Evolutionary conservation across 2,329 filamentous ascomycete genomes (phyloP).

Genomic region (Fusarium dlaminii): DNA sequence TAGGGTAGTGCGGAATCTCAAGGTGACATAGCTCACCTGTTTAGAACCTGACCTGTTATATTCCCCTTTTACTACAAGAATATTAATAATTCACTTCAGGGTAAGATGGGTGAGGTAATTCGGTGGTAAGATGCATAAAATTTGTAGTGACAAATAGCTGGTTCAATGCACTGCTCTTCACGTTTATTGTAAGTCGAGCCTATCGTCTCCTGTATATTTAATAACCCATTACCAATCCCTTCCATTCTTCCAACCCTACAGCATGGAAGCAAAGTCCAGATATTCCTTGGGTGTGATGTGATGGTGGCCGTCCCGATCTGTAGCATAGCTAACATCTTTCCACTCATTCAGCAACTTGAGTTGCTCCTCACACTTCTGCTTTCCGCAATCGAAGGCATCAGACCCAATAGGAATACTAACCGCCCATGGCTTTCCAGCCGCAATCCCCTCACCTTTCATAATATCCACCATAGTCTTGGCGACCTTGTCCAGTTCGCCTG

Average conservation of each 20-base stretch:
- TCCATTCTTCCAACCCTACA: not conserved
- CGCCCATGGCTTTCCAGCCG: not conserved
- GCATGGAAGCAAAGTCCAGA: not conserved
- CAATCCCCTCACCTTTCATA: not conserved
- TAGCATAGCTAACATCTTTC: not conserved
- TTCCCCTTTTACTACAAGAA: too few relatives aligned
- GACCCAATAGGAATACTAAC: not conserved
- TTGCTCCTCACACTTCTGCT: not conserved
- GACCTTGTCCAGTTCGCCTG: not conserved
- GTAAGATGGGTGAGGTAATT: too few relatives aligned
- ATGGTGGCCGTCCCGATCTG: not conserved
- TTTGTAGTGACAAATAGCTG: too few relatives aligned
- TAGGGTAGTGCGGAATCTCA: not conserved
- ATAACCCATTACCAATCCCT: rapidly evolving
- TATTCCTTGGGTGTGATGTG: not conserved
- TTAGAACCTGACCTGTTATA: too few relatives aligned
- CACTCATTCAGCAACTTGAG: not conserved
- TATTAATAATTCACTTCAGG: too few relatives aligned
- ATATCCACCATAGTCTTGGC: not conserved
- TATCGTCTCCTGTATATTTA: not conserved
- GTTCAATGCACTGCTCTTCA: too few relatives aligned
- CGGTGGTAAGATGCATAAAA: too few relatives aligned
- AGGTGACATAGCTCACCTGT: not conserved
- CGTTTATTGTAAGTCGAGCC: not conserved
- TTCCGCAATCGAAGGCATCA: not conserved